Percentiles rank a stretch among this genome's conserved stretches.
Evolutionary conservation across 1,284 basidiomycete species (phyloP).

Genomic region (Cutaneotrichosporon sp.): DNA sequence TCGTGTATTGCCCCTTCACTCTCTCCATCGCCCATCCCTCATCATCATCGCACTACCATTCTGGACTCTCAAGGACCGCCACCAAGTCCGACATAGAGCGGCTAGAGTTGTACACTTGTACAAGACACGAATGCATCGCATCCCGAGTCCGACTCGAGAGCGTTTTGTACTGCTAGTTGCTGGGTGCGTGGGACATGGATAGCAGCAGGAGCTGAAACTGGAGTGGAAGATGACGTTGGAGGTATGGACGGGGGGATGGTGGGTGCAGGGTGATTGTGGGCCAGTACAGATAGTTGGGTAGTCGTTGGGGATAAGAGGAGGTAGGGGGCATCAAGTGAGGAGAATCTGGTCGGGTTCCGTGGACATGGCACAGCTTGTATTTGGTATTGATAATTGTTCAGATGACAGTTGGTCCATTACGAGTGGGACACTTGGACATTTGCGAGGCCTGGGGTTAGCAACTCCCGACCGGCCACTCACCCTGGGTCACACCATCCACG

Average conservation of each 20-base stretch:
- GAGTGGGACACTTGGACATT: slow-evolving; percentile 32
- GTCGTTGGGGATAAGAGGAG: too few species aligned
- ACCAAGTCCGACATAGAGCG: neutral
- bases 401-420: slow-evolving; percentile 3
- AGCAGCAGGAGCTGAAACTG: neutral
- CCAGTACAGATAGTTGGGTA: too few species aligned
- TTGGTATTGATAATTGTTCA: neutral
- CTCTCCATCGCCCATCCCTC: too few species aligned
- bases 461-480: too few species aligned
- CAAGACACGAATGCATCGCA: slow-evolving; percentile 9
- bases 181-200: too few species aligned
- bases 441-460: slow-evolving; percentile 24
- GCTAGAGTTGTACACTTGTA: neutral
- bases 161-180: neutral
- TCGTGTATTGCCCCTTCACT: too few species aligned
- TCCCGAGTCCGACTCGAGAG: neutral
- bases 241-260: neutral
- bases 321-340: slow-evolving; percentile 12
- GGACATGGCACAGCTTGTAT: neutral
- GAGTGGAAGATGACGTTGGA: neutral
- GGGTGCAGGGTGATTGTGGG: slow-evolving; percentile 9
- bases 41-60: neutral
- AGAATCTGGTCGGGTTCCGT: slow-evolving; percentile 1
- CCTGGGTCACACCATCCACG: slow-evolving; percentile 33
- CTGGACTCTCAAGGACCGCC: too few species aligned